Base-by-base conservation (phyloP, 2,329 filamentous ascomycete species). In the Colletotrichum coccodes region DNA sequence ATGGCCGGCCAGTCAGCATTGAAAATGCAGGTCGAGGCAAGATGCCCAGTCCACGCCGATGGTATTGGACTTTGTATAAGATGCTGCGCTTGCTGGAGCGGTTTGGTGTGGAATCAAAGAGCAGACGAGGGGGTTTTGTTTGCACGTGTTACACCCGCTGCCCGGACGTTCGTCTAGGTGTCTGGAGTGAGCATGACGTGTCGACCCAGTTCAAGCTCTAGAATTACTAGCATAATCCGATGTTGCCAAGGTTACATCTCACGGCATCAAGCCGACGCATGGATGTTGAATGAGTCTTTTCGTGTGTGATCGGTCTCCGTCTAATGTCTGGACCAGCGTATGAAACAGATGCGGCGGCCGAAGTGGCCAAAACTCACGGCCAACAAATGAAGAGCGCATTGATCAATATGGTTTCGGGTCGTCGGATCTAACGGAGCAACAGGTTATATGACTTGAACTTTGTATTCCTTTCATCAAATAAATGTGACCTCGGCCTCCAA, bases 111-210 rank as follows among this genome's bases (percentile, higher is more conserved):
- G 14, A 11, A 54, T 54, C 47, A 32, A 6, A 42, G 54, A 60
- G 54, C 61, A 21, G 54, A 30, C 18, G 42, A 40, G 65, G 56
- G 42, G 54, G 65, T 68, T 68, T 65, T 68, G 65, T 65, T 65
- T 42, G 23, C 34, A 44, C 42, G 46, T 50, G 49, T 36, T 50
- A 59, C 47, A 42, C 4, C 30, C 6, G 21, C 23, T 46, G 60
- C 36, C 38, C 32, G 30, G 6, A 53, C 30, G 34, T 12, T 57
- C 36, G 56, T 42, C 32, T 26, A 36, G 46, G 14, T 9, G 16
- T 53, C 26, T 59, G 32, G 18, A 38, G 23, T 34, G 32, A 12
- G 53, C 61, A 65, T 68, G 61, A 68, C 65, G 65, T 68, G 61
- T 65, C 65, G 9, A 30, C 49, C 49, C 49, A 40, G n/a, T 59